Conservation (phyloP, 139 green algal genomes). For the Chlamydomonas sphaeroides region DNA sequence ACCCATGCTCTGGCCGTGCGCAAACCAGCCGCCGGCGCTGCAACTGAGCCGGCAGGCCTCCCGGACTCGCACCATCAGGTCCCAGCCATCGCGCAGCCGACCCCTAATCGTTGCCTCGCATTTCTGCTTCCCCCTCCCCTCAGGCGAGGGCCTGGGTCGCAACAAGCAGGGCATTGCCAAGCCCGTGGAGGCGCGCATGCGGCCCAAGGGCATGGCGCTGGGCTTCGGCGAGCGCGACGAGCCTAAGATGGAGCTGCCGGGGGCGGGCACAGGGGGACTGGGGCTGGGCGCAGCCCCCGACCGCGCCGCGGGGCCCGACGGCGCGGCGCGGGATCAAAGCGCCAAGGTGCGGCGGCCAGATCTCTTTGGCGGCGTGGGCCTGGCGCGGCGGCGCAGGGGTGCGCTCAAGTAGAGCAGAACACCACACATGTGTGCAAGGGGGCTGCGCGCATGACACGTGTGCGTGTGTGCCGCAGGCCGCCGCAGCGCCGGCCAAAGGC, state of each 20-base stretch:
- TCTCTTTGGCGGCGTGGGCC: no score
- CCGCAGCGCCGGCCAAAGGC: slow-evolving; percentile 42
- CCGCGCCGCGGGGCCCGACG: not conserved
- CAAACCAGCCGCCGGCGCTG: no score
- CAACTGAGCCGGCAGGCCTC: no score
- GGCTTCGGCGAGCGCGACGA: slow-evolving; percentile 82
- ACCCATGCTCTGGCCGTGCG: no score
- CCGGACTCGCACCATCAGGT: no score
- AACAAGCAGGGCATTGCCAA: slow-evolving; percentile 85
- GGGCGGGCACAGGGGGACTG: not conserved
- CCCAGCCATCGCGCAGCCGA: no score
- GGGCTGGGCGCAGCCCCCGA: slow-evolving; percentile 2
- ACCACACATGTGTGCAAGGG: no score
- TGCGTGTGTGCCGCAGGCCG: not conserved
- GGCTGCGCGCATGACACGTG: no score
- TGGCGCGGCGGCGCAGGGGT: no score
- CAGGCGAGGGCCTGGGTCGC: slow-evolving; percentile 66
- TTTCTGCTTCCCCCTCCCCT: not conserved
- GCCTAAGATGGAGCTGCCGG: slow-evolving; percentile 57
- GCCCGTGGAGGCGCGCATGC: slow-evolving; percentile 87
- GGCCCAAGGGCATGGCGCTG: slow-evolving; percentile 95
- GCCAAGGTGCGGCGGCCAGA: slow-evolving; percentile 24
- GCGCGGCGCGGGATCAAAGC: slow-evolving; percentile 31
- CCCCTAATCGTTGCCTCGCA: no score
- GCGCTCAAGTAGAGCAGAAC: no score